Conservation (phyloP, 2,329 filamentous ascomycete species). For the Phialophora chinensis region DNA sequence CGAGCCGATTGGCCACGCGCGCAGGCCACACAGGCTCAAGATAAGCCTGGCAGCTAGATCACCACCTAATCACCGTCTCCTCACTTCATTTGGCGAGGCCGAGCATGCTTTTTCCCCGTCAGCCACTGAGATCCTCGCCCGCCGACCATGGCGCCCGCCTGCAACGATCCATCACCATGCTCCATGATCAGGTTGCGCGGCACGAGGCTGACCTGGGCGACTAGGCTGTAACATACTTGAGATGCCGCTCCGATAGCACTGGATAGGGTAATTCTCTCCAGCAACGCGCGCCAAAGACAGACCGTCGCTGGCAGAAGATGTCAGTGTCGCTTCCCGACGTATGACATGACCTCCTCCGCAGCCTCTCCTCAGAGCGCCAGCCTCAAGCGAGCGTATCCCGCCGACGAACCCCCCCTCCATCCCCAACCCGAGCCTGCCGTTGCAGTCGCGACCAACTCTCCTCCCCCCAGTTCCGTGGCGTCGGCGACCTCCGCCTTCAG, state of each 20-base stretch:
- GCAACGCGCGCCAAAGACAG: background rate
- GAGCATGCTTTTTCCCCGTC: conserved; percentile 12
- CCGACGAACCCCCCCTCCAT: conserved; percentile 34
- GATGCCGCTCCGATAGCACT: conserved; percentile 10
- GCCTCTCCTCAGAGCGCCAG: conserved; percentile 38
- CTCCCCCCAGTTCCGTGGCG: conserved; percentile 39
- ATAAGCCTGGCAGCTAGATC: conserved; percentile 13
- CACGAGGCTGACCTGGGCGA: conserved; percentile 26
- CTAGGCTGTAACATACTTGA: conserved; percentile 1
- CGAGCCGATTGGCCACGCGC: background rate
- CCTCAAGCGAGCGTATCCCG: conserved; percentile 39
- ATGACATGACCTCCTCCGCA: conserved; percentile 38
- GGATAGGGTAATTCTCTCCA: conserved; percentile 16
- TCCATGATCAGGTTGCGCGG: conserved; percentile 4
- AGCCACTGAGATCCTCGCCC: conserved; percentile 16
- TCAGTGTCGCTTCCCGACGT: conserved; percentile 30
- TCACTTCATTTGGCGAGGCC: conserved; percentile 5
- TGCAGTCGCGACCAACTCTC: conserved; percentile 27
- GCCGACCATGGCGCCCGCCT: background rate
- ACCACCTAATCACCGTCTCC: background rate
- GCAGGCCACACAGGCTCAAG: background rate
- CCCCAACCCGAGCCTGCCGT: conserved; percentile 20
- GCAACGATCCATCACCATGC: background rate
- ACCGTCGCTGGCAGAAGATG: conserved; percentile 33
- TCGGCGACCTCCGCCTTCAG: conserved; percentile 64